Conservation (phyloP, 2,329 filamentous ascomycete genomes). For the Thielaviopsis populi region DNA sequence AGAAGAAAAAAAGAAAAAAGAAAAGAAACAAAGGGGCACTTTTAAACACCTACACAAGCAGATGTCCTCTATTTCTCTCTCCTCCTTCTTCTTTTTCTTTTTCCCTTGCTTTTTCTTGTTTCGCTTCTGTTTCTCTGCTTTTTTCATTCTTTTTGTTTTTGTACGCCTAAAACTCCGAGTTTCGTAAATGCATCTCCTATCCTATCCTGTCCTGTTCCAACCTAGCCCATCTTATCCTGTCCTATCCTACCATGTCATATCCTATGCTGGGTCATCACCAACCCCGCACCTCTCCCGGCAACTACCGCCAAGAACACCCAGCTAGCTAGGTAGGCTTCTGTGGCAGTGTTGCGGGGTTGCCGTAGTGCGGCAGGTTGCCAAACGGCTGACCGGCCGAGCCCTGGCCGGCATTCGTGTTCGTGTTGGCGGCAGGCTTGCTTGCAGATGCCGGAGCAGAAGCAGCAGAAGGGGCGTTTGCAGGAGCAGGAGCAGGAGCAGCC, state of each 20-base stretch:
- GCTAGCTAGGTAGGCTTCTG: slow-evolving; percentile 33
- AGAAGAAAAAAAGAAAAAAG: too few relatives aligned
- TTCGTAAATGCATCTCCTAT: neutral
- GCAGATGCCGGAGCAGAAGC: neutral
- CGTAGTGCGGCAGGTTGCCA: slow-evolving; percentile 41
- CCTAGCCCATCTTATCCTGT: neutral
- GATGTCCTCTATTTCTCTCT: neutral
- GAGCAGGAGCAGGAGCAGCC: neutral
- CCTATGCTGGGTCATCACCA: too few relatives aligned
- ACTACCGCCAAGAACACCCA: neutral
- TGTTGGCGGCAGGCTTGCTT: neutral
- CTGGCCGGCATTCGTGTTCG: too few relatives aligned
- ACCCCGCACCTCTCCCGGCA: too few relatives aligned
- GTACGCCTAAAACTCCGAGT: slow-evolving; percentile 8
- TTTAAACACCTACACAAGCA: too few relatives aligned
- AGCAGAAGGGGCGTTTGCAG: too few relatives aligned
- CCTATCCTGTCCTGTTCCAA: neutral
- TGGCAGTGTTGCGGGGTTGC: slow-evolving; percentile 44
- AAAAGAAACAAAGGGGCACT: too few relatives aligned
- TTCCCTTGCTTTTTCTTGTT: neutral
- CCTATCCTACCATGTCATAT: too few relatives aligned
- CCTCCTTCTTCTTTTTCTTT: neutral
- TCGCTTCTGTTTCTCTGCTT: too few relatives aligned
- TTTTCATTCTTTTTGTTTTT: neutral
- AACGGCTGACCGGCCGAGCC: slow-evolving; percentile 28